Evolutionary conservation across 2,329 filamentous ascomycete species (phyloP), one percentile per base, ranked within the genome.

Genomic region (Cytospora schulzeri): DNA sequence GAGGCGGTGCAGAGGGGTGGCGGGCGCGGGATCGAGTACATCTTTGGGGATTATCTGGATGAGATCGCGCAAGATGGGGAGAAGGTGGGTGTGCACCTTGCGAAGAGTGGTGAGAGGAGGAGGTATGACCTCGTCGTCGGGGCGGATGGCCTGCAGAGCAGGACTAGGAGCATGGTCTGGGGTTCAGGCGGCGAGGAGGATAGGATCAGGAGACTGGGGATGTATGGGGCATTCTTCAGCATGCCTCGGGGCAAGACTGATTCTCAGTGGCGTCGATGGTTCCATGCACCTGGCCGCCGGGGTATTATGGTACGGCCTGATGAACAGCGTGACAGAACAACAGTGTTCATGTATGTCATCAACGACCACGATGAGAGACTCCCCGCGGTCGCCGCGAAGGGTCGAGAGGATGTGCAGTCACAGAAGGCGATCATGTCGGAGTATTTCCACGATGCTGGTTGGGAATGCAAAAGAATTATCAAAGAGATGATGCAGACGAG

Each of bases 121-220:
- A 70, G 69, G 0, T 87, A 78, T 66, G 84, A 87, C 69, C 66
- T 87, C 0, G 73, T 87, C 0, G 77, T 87, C 52, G 84, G 81
- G 14, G 83, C 84, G 4, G 85, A 88, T 68, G 85, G 85, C 0
- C 79, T 81, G 38, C 76, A 78, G 11, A 85, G 82, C 4, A 76
- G 76, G 33, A 79, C 81, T n/a, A 76, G 82, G 11, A 75, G 72
- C n/a, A 70, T 74, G 50, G 73, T 78, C 6, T 70, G 76, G 67
- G 73, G 74, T 12, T 63, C 69, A 11, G 70, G 70, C 4, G 69
- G 69, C 9, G 71, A 72, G 22, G 64, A 71, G 1, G 68, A 69
- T 3, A 59, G 69, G 9, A 72, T 76, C 35, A 72, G 72, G 24
- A 68, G 67, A 22, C 67, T 77, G 17, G 71, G 71, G 15, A 57